Conservation (phyloP, 2,329 filamentous ascomycete species). For the Allantophomopsis lycopodina region DNA sequence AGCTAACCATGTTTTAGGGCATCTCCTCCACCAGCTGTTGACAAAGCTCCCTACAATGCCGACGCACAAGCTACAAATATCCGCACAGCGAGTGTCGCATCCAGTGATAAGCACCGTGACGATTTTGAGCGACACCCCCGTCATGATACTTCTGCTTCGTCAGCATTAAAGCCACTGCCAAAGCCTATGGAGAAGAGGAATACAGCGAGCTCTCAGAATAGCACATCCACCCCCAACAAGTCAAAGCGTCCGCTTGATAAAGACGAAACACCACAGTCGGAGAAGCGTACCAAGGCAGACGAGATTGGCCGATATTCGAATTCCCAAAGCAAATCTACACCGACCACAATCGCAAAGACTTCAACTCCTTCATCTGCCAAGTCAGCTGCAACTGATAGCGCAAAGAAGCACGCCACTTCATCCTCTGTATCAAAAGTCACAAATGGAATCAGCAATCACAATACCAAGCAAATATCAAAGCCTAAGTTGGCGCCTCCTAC, state of each 20-base stretch:
- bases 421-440: slow-evolving; percentile 6
- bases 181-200: no score
- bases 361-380: slow-evolving; percentile 7
- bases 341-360: slow-evolving; percentile 5
- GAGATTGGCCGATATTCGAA: slow-evolving; percentile 4
- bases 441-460: slow-evolving; percentile 3
- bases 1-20: neutral
- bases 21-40: neutral
- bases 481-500: slow-evolving; percentile 1
- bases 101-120: neutral
- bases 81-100: neutral
- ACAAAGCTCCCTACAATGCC: neutral
- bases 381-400: slow-evolving; percentile 6
- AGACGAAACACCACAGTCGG: slow-evolving; percentile 9
- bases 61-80: neutral
- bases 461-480: slow-evolving; percentile 5
- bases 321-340: slow-evolving; percentile 2
- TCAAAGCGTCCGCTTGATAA: slow-evolving; percentile 15
- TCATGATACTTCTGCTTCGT: no score
- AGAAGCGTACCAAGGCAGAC: slow-evolving; percentile 16
- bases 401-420: slow-evolving; percentile 5
- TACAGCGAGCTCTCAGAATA: no score
- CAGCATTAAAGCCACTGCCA: no score
- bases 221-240: slow-evolving; percentile 4
- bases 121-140: neutral